Evolutionary conservation across 208 protist species (phyloP).

Genomic region (Leishmania aethiopica): DNA sequence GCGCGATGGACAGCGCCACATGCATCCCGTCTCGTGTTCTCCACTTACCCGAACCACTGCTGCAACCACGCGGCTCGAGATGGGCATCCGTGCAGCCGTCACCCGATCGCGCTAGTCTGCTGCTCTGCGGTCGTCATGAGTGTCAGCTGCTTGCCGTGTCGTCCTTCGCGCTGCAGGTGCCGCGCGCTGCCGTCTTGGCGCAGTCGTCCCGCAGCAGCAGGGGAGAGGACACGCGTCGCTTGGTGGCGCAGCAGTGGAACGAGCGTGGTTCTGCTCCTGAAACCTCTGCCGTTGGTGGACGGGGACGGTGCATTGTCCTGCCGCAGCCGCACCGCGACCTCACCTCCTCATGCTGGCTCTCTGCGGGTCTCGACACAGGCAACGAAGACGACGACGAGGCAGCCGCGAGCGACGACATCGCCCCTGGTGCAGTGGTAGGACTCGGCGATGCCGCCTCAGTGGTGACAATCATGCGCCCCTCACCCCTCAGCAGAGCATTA

Average conservation of each 20-base stretch:
- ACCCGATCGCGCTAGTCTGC: constrained; percentile 26
- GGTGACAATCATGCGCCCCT: constrained; percentile 16
- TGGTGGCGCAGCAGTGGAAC: background rate
- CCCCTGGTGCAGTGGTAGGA: background rate
- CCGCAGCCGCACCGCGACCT: constrained; percentile 38
- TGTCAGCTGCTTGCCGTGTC: constrained; percentile 22
- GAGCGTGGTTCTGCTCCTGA: background rate
- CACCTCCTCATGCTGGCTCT: constrained; percentile 40
- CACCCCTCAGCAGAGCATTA: background rate
- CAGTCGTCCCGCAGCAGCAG: background rate
- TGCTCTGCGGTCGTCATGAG: constrained; percentile 29
- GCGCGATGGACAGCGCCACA: constrained; percentile 9
- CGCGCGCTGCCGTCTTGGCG: background rate
- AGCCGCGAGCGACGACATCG: background rate
- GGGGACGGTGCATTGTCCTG: background rate
- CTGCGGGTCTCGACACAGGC: background rate
- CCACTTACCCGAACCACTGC: constrained; percentile 14
- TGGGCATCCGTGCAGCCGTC: constrained; percentile 28
- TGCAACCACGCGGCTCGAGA: background rate
- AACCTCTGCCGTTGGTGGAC: background rate
- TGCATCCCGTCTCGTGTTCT: constrained; percentile 23
- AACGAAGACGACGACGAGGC: background rate
- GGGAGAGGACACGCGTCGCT: background rate
- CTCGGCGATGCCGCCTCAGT: constrained; percentile 9
- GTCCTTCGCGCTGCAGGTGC: background rate